Evolutionary conservation across 2,329 filamentous ascomycete genomes (phyloP).

Genomic region (Domatiomyces globalis): DNA sequence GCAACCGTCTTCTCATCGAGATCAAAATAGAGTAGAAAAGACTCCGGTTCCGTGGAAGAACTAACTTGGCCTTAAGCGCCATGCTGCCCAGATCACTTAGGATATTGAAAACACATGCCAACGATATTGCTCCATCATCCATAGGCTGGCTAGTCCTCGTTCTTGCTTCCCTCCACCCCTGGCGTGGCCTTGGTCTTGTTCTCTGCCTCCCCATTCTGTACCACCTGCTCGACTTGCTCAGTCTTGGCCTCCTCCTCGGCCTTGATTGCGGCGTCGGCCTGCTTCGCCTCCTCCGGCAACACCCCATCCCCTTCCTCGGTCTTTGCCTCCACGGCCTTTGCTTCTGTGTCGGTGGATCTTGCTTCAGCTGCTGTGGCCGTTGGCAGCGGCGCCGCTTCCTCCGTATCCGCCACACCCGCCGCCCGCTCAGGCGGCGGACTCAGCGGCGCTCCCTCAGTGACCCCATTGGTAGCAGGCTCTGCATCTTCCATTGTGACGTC

Average conservation of each 20-base stretch:
- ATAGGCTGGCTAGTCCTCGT: not conserved
- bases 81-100: too few relatives aligned
- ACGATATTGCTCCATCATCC: too few relatives aligned
- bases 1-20: too few relatives aligned
- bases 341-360: slow-evolving; percentile 2
- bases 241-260: slow-evolving; percentile 22
- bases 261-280: slow-evolving; percentile 15
- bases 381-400: slow-evolving; percentile 8
- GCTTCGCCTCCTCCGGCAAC: slow-evolving; percentile 15
- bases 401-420: slow-evolving; percentile 12
- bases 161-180: slow-evolving; percentile 1
- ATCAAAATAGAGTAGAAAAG: too few relatives aligned
- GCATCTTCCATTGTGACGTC: slow-evolving; percentile 29
- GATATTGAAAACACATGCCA: not conserved
- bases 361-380: slow-evolving; percentile 1
- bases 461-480: slow-evolving; percentile 23
- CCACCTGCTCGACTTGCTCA: slow-evolving; percentile 13
- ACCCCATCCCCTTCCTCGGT: slow-evolving; percentile 8
- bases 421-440: slow-evolving; percentile 1
- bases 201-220: slow-evolving; percentile 22
- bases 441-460: slow-evolving; percentile 12
- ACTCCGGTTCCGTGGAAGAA: too few relatives aligned
- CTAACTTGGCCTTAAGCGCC: too few relatives aligned
- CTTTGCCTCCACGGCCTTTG: slow-evolving; percentile 3
- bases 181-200: slow-evolving; percentile 15